Evolutionary conservation across 225 moss, liverwort and hornwort genomes (phyloP).

Genomic region (Marchantia paleacea): DNA sequence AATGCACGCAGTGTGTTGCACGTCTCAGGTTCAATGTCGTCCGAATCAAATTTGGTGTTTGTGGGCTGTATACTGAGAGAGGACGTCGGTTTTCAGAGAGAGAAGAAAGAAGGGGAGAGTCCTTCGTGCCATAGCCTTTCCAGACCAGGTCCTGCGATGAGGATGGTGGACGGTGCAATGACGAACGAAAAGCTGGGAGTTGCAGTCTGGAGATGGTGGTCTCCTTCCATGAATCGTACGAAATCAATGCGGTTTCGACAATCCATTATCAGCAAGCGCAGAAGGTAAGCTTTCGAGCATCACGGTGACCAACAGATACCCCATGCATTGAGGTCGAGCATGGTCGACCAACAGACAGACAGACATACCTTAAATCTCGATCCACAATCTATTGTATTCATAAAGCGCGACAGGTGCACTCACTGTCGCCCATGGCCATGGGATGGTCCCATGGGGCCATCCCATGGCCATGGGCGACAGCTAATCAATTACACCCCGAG

Average conservation of each 20-base stretch:
- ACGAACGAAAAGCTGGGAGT: not conserved
- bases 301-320: not conserved
- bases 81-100: not conserved
- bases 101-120: not conserved
- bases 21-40: not conserved
- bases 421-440: too few relatives aligned
- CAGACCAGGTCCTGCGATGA: not conserved
- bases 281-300: not conserved
- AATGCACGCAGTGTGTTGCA: not conserved
- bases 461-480: too few relatives aligned
- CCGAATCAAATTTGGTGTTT: not conserved
- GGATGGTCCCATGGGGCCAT: too few relatives aligned
- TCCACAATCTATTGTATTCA: not conserved
- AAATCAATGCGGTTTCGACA: not conserved
- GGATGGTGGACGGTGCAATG: not conserved
- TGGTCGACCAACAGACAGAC: not conserved
- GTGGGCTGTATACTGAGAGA: not conserved
- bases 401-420: not conserved
- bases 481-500: too few relatives aligned
- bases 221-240: not conserved
- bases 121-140: not conserved
- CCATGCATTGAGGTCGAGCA: slow-evolving; percentile 3
- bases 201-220: not conserved
- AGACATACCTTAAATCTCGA: not conserved
- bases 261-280: not conserved